Conservation (phyloP, 2,329 filamentous ascomycete genomes). For the Shiraia sp. region DNA sequence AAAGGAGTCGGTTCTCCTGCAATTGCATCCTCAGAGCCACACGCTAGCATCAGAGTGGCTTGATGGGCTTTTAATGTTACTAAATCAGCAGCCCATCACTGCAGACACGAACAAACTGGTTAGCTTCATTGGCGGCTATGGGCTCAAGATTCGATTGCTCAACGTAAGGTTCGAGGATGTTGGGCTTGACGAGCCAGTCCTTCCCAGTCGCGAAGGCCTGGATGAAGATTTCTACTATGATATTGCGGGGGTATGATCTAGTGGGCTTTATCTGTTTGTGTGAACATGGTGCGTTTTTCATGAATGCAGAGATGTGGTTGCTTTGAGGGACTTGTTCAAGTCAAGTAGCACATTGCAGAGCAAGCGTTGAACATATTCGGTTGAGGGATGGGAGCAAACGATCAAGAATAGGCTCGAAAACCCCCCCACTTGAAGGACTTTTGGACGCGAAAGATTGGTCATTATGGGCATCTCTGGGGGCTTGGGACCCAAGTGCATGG, state of each 20-base stretch:
- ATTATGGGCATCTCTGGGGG: too few species aligned
- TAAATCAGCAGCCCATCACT: conserved; percentile 96
- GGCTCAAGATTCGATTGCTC: conserved; percentile 86
- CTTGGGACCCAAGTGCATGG: too few species aligned
- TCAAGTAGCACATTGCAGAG: too few species aligned
- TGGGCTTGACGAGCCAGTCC: conserved; percentile 67
- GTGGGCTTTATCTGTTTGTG: background rate
- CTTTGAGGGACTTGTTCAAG: too few species aligned
- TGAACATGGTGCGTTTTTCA: too few species aligned
- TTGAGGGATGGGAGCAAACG: too few species aligned
- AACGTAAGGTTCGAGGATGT: conserved; percentile 89
- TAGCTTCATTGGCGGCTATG: conserved; percentile 83
- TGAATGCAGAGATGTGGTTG: too few species aligned
- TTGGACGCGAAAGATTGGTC: too few species aligned
- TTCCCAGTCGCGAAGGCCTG: conserved; percentile 81
- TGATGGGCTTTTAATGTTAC: conserved; percentile 89
- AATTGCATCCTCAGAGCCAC: conserved; percentile 79
- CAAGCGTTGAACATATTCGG: too few species aligned
- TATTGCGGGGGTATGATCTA: conserved; percentile 35
- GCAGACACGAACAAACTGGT: conserved; percentile 91
- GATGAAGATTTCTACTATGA: conserved; percentile 96
- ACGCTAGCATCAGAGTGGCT: conserved; percentile 93
- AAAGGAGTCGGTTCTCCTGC: conserved; percentile 76
- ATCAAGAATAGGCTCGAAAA: too few species aligned
- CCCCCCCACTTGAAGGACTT: too few species aligned